Conservation (phyloP, 257 asterid genomes). For the Prunella vulgaris region DNA sequence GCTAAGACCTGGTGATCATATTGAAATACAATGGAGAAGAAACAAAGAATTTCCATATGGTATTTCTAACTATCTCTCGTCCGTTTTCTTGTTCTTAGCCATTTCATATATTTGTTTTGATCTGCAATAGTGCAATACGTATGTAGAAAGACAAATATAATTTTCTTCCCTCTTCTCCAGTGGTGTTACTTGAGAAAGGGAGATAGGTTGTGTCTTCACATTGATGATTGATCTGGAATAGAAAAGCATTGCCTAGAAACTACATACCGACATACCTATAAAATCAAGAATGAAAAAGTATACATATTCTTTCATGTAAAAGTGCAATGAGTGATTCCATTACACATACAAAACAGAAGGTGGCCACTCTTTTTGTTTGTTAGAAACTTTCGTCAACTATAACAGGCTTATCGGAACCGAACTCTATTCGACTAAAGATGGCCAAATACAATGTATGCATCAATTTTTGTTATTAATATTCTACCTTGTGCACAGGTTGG, state of each 20-base stretch:
- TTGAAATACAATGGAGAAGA: constrained; percentile 93
- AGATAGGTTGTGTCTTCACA: too few species aligned
- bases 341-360: constrained; percentile 16
- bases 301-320: background rate
- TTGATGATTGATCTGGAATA: constrained; percentile 5
- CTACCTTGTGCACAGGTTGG: constrained; percentile 61
- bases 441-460: constrained; percentile 21
- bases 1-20: constrained; percentile 72
- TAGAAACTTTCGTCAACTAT: constrained; percentile 21
- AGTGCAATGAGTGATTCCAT: constrained; percentile 1
- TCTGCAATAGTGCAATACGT: background rate
- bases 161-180: background rate
- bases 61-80: constrained; percentile 27
- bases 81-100: background rate
- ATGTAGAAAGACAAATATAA: background rate
- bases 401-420: constrained; percentile 8
- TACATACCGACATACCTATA: background rate
- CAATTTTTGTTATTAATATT: constrained; percentile 27
- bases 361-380: constrained; percentile 27
- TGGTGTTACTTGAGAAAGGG: too few species aligned
- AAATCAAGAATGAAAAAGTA: constrained; percentile 14
- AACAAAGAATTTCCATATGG: constrained; percentile 89
- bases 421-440: constrained; percentile 19
- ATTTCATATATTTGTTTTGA: background rate
- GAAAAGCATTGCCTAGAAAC: too few species aligned